phyloP scores from a whole-genome alignment of 2,329 filamentous ascomycete species.

The Rhinocladiella mackenziei region DNA sequence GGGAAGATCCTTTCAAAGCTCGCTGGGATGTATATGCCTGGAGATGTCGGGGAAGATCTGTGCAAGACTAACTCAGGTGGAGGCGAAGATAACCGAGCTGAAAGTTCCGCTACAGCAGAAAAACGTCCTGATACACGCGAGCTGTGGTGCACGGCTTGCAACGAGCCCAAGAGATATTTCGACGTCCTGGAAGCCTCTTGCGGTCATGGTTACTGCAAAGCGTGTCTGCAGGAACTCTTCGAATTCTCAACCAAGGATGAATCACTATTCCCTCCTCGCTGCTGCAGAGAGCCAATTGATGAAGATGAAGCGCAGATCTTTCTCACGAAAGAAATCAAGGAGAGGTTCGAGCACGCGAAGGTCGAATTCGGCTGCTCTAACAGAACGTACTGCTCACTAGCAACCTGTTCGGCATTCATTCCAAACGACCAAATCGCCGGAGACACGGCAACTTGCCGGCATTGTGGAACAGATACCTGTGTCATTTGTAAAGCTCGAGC shows the following conservation, averaged over 20 bases:
- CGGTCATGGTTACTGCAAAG: conserved; percentile 50
- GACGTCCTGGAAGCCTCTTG: conserved; percentile 32
- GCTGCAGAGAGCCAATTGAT: conserved; percentile 46
- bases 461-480: conserved; percentile 49
- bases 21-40: conserved; percentile 9
- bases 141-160: conserved; percentile 31
- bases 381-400: conserved; percentile 50
- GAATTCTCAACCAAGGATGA: conserved; percentile 46
- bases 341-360: conserved; percentile 43
- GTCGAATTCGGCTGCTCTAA: conserved; percentile 49
- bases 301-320: conserved; percentile 35
- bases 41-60: conserved; percentile 8
- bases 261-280: conserved; percentile 53
- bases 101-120: neutral
- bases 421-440: conserved; percentile 31
- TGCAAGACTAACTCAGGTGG: neutral
- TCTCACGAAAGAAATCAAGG: conserved; percentile 37
- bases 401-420: conserved; percentile 49
- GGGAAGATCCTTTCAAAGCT: conserved; percentile 7
- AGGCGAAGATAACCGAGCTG: neutral
- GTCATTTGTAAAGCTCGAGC: conserved; percentile 46
- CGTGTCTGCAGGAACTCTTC: conserved; percentile 49
- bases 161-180: conserved; percentile 31
- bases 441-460: conserved; percentile 41
- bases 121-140: neutral